Evolutionary conservation across 305 asterid species (phyloP), one percentile per base, ranked within the genome.

Genomic region (Fraxinus paxiana): DNA sequence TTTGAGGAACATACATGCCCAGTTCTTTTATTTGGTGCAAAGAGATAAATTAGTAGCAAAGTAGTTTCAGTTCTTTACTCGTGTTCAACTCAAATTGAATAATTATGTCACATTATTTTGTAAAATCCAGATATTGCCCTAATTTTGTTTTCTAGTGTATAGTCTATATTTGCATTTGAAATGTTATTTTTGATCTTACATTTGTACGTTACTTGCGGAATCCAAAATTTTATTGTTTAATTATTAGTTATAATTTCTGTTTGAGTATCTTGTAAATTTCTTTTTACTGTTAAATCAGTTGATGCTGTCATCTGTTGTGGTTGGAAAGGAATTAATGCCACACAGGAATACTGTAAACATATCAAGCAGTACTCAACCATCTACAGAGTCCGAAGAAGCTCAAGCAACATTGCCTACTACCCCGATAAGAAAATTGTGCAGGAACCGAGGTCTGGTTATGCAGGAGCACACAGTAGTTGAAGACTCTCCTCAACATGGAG

Each of bases 321-420:
- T 1, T 26, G 98, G 98, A 13, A 93, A 90, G 78, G 99, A 93
- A 86, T 82, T 93, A 77, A 95, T 95, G 99, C 99, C 98, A 20
- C 93, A 91, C 76, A 89, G 98, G 80, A 73, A 74, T 15, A 81
- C 82, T 28, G 83, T 2, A 18, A 56, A 84, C 46, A 61, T 73
- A 18, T 77, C 76, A 33, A 76, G 73, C 73, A 77, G 56, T 78
- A 76, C 84, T 72, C 88, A 83, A 76, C 84, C 78, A 34, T 82
- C 82, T 69, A 65, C 78, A 22, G 84, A 77, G 30, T 31, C 82
- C 6, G 86, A 86, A 80, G 92, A 72, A 77, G 80, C 82, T 74
- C 88, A 86, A 85, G 86, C 80, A 61, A 65, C 90, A 41, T 41
- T 70, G 37, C 90, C 94, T 10, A 85, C 95, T 24, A 94, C 98